A percentile compares a stretch with the other conserved stretches of the same genome.
These are phyloP conservation scores for Phalaenopsis hybrid DNA, from an alignment of 116 monocot species.

Conservation along the genomic window DNA sequence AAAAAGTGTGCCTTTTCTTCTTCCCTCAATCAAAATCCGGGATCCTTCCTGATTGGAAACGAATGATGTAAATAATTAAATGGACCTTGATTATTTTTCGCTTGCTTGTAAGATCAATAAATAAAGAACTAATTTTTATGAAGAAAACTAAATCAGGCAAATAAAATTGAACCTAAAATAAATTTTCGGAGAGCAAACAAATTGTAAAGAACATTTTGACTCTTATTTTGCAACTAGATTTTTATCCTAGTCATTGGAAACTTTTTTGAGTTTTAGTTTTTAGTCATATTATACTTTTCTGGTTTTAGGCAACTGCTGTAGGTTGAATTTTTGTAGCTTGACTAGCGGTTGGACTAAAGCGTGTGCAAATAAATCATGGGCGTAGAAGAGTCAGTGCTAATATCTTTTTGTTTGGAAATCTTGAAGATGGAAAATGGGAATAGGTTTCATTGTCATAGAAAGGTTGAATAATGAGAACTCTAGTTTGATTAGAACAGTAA, in stretches of 20 bases:
- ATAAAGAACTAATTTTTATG: not conserved
- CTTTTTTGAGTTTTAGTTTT: not conserved
- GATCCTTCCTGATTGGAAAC: no score
- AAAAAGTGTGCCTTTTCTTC: no score
- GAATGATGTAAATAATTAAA: no score
- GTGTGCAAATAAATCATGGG: not conserved
- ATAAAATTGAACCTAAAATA: not conserved
- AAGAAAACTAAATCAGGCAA: not conserved
- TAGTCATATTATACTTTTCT: not conserved
- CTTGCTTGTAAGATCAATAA: not conserved
- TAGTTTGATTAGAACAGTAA: not conserved
- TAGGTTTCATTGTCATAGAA: not conserved
- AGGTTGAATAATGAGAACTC: not conserved
- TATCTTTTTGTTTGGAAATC: not conserved
- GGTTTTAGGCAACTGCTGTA: not conserved
- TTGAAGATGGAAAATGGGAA: not conserved
- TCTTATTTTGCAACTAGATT: not conserved
- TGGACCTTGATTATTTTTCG: no score
- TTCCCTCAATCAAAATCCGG: no score
- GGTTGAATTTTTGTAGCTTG: not conserved
- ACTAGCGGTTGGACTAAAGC: not conserved
- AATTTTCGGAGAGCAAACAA: not conserved
- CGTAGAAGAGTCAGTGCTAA: not conserved
- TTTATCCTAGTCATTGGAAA: not conserved
- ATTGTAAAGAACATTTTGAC: not conserved